Conservation (phyloP, 805 yeast genomes). For the Zygosaccharomyces bailii region DNA sequence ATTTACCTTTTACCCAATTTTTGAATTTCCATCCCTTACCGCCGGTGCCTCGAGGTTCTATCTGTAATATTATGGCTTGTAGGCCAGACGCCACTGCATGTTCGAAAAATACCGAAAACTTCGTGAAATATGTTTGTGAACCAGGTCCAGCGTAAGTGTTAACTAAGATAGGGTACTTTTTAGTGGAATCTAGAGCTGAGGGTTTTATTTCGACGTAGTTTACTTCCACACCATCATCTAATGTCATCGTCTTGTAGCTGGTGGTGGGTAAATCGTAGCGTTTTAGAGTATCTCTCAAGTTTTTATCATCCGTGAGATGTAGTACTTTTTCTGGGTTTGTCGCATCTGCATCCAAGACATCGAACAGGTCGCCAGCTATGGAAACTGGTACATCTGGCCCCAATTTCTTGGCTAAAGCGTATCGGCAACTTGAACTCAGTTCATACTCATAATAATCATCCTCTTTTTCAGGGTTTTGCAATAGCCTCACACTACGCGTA, state of each 20-base stretch:
- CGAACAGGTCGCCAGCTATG: constrained; percentile 26
- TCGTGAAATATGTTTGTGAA: constrained; percentile 51
- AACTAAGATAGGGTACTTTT: constrained; percentile 61
- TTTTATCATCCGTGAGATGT: constrained; percentile 18
- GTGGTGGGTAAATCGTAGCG: constrained; percentile 47
- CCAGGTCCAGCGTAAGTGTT: constrained; percentile 83
- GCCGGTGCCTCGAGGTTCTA: constrained; percentile 85
- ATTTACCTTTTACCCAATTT: constrained; percentile 50
- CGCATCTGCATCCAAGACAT: constrained; percentile 12
- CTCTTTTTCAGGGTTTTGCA: constrained; percentile 23
- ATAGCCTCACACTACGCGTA: constrained; percentile 6
- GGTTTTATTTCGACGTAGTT: constrained; percentile 65
- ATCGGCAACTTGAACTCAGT: constrained; percentile 57
- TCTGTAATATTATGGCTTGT: constrained; percentile 58
- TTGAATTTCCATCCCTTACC: constrained; percentile 67
- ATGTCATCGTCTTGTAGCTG: constrained; percentile 38
- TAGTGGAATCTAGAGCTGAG: constrained; percentile 44
- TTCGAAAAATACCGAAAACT: constrained; percentile 51
- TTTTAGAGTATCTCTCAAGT: constrained; percentile 21
- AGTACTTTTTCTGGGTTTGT: constrained; percentile 10
- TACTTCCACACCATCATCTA: constrained; percentile 41
- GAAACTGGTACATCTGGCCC: constrained; percentile 29
- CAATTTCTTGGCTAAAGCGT: constrained; percentile 26
- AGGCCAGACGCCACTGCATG: constrained; percentile 55
- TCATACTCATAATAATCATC: constrained; percentile 42